Evolutionary conservation across 345 rosid genomes (phyloP).

Genomic region (Populus simonii): DNA sequence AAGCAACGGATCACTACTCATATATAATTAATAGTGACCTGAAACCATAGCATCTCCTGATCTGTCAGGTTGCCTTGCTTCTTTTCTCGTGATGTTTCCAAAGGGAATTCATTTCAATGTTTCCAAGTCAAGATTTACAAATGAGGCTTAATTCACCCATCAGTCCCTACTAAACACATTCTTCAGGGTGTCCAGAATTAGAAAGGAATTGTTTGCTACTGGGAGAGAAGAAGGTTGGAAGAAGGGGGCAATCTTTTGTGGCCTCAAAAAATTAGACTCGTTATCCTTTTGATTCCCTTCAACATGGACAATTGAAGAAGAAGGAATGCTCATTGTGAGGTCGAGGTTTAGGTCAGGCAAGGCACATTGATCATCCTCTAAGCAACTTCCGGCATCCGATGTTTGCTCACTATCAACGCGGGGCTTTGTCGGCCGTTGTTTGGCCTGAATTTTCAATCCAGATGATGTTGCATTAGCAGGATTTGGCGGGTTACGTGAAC

Average conservation of each 20-base stretch:
- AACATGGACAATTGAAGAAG: background rate
- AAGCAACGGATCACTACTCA: background rate
- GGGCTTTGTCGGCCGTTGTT: background rate
- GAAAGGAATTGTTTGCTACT: conserved; percentile 1
- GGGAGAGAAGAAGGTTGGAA: conserved; percentile 38
- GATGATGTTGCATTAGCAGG: conserved; percentile 26
- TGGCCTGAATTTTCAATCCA: background rate
- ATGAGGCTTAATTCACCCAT: background rate
- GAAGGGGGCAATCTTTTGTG: background rate
- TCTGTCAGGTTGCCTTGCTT: background rate
- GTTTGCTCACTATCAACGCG: conserved; percentile 16
- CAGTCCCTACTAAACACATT: background rate
- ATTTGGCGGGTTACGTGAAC: conserved; percentile 19
- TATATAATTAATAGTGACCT: background rate
- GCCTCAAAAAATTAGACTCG: background rate
- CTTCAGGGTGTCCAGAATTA: too few relatives aligned
- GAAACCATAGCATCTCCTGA: background rate
- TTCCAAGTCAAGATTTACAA: conserved; percentile 1
- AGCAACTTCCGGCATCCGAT: conserved; percentile 39
- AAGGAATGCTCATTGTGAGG: conserved; percentile 20
- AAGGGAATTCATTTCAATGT: background rate
- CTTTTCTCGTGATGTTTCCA: background rate
- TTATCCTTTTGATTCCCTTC: conserved; percentile 7
- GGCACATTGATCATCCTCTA: conserved; percentile 25
- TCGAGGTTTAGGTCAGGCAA: conserved; percentile 58